A percentile compares a stretch with the other conserved stretches of the same genome.
Conservation (phyloP, 371 early-diverging fungal genomes). For the Rhizopus arrhizus region DNA sequence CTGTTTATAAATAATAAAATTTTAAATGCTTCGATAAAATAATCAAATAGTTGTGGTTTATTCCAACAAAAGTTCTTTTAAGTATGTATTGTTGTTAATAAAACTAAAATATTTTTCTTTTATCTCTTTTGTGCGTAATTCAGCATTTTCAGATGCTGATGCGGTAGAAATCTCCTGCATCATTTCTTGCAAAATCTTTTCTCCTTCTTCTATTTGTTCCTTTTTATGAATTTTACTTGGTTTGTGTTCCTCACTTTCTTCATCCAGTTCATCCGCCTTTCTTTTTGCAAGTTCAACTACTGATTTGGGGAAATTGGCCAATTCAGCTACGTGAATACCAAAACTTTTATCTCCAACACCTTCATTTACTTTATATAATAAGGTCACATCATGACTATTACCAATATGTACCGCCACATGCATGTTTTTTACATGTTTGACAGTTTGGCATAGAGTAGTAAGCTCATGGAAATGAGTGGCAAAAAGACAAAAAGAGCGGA, state of each 20-base stretch:
- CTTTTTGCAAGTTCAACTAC: slow-evolving; percentile 85
- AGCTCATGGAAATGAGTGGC: slow-evolving; percentile 99
- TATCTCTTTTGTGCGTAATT: neutral
- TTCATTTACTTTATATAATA: slow-evolving; percentile 86
- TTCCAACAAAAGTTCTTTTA: neutral
- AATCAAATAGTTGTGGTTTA: neutral
- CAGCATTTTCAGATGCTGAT: no score
- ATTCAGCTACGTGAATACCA: slow-evolving; percentile 98
- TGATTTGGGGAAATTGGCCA: slow-evolving; percentile 90
- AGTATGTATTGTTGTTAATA: neutral
- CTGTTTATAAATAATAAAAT: no score
- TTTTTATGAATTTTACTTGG: neutral
- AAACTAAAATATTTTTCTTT: neutral
- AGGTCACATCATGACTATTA: slow-evolving; percentile 67
- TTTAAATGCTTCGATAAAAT: no score
- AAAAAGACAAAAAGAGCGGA: slow-evolving; percentile 84
- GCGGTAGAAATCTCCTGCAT: neutral
- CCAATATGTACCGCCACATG: slow-evolving; percentile 83
- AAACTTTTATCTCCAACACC: slow-evolving; percentile 96
- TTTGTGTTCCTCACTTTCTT: slow-evolving; percentile 26
- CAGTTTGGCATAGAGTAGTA: slow-evolving; percentile 74
- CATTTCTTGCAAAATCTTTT: neutral
- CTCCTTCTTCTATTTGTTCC: neutral
- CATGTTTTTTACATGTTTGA: slow-evolving; percentile 78
- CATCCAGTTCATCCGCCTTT: slow-evolving; percentile 87